phyloP scores from a whole-genome alignment of 2,329 filamentous ascomycete genomes.

The Apiospora marii region DNA sequence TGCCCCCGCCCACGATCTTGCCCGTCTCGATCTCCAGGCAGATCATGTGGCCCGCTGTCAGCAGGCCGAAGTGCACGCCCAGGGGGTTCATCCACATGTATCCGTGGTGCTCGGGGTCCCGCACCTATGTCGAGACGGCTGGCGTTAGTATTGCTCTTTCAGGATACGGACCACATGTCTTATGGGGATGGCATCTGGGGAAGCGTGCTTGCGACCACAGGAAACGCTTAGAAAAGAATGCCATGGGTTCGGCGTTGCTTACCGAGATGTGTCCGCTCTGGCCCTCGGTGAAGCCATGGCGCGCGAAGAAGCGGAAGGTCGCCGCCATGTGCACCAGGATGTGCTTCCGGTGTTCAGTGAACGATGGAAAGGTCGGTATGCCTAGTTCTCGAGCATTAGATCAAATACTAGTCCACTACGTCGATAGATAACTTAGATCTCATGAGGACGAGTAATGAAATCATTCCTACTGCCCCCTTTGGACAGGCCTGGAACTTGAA shows the following conservation, averaged over 20 bases:
- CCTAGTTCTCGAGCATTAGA: constrained; percentile 36
- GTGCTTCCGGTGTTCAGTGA: constrained; percentile 63
- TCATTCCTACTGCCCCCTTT: background rate
- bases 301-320: constrained; percentile 73
- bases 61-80: constrained; percentile 69
- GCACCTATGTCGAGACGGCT: constrained; percentile 42
- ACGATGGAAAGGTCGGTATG: constrained; percentile 52
- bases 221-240: too few species aligned
- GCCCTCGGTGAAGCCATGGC: constrained; percentile 72
- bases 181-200: background rate
- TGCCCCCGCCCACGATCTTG: constrained; percentile 67
- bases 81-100: constrained; percentile 76
- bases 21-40: constrained; percentile 65
- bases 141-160: background rate
- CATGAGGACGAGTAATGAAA: too few species aligned
- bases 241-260: background rate
- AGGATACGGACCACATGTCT: background rate
- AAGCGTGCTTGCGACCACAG: background rate
- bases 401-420: too few species aligned
- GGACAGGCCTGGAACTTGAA: background rate
- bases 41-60: constrained; percentile 73
- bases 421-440: too few species aligned
- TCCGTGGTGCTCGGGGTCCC: constrained; percentile 68
- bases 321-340: constrained; percentile 72
- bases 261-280: constrained; percentile 61